These are phyloP conservation scores for Colletotrichum sp. DNA, from an alignment of 2,329 filamentous ascomycete genomes.

Conservation along the genomic window DNA sequence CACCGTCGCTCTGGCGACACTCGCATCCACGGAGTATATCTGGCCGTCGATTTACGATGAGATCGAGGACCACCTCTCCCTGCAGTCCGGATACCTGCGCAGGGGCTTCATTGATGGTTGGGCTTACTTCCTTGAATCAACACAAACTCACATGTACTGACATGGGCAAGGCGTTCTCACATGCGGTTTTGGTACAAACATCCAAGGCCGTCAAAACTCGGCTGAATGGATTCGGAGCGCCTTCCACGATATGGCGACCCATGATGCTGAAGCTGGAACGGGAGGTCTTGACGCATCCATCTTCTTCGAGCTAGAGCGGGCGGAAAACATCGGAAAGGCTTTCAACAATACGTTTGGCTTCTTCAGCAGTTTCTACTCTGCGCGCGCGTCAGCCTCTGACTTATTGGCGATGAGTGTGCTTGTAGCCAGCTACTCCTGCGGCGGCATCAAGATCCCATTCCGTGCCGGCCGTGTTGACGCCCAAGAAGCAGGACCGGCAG, in stretches of 20 bases:
- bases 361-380: slow-evolving; percentile 24
- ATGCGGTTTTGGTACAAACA: slow-evolving; percentile 23
- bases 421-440: slow-evolving; percentile 24
- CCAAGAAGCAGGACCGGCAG: slow-evolving; percentile 29
- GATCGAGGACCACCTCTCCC: slow-evolving; percentile 19
- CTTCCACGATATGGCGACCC: slow-evolving; percentile 30
- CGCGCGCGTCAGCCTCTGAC: slow-evolving; percentile 26
- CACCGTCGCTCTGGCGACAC: not conserved
- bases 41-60: slow-evolving; percentile 20
- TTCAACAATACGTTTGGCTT: slow-evolving; percentile 32
- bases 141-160: not conserved
- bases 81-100: slow-evolving; percentile 15
- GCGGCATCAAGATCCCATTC: slow-evolving; percentile 28
- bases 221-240: slow-evolving; percentile 31
- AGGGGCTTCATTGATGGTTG: slow-evolving; percentile 17
- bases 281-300: slow-evolving; percentile 30
- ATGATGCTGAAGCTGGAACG: slow-evolving; percentile 23
- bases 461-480: slow-evolving; percentile 36
- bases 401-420: slow-evolving; percentile 28
- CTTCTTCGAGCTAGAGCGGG: slow-evolving; percentile 26
- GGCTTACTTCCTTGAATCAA: not conserved
- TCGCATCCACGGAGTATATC: slow-evolving; percentile 4
- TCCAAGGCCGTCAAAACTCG: slow-evolving; percentile 24
- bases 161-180: slow-evolving; percentile 17
- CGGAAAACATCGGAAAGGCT: slow-evolving; percentile 26